These are phyloP conservation scores for Fabrea salina DNA, from an alignment of 169 alveolate species.

Conservation along the genomic window DNA sequence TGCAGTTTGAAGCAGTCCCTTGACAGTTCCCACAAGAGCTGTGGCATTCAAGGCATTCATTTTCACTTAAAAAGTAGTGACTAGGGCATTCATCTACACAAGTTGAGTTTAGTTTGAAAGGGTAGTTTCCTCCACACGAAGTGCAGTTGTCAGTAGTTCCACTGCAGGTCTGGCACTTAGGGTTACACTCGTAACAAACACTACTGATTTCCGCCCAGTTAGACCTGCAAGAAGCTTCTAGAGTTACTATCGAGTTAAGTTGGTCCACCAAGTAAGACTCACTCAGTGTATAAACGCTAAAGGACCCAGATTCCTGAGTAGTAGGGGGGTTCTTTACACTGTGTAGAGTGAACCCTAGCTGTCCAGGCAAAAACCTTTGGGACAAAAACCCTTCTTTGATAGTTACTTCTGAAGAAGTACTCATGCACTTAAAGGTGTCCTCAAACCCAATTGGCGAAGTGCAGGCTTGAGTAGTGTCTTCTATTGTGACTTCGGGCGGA, in stretches of 20 bases:
- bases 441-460: not conserved
- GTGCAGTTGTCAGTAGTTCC: not conserved
- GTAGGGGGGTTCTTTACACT: constrained; percentile 17
- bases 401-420: not conserved
- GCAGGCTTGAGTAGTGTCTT: not conserved
- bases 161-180: not conserved
- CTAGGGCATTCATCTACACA: too few relatives aligned
- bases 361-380: not conserved
- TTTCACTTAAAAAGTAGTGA: too few relatives aligned
- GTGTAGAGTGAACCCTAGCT: not conserved
- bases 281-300: not conserved
- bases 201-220: too few relatives aligned
- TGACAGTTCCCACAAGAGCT: too few relatives aligned
- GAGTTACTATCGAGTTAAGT: not conserved
- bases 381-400: not conserved
- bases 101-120: too few relatives aligned
- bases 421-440: not conserved
- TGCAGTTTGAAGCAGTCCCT: too few relatives aligned
- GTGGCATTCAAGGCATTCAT: too few relatives aligned
- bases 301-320: not conserved
- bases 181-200: not conserved
- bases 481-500: not conserved
- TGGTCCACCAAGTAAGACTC: not conserved
- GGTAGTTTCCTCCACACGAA: too few relatives aligned
- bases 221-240: too few relatives aligned